These are phyloP conservation scores for Cornus florida DNA, from an alignment of 148 eudicot species.

Conservation along the genomic window DNA sequence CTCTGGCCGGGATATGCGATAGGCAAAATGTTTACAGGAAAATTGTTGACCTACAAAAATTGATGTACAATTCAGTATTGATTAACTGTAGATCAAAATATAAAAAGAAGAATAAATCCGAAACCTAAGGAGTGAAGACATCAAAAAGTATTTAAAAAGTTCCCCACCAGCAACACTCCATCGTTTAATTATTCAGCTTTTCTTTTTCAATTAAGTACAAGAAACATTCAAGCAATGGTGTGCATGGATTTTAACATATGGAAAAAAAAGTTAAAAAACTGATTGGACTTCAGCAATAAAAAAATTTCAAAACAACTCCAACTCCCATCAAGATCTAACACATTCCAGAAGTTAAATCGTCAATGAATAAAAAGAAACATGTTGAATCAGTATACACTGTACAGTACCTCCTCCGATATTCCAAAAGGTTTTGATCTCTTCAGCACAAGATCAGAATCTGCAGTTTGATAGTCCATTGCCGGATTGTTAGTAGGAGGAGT, in stretches of 20 bases:
- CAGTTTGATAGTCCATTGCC: conserved; percentile 51
- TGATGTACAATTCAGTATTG: not conserved
- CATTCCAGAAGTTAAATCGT: conserved; percentile 1
- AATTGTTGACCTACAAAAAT: conserved; percentile 38
- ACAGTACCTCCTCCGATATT: conserved; percentile 49
- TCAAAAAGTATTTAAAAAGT: not conserved
- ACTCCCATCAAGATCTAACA: not conserved
- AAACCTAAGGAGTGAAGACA: not conserved
- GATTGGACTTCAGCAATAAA: not conserved
- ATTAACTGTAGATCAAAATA: not conserved
- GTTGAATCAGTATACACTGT: not conserved
- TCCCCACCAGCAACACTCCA: not conserved
- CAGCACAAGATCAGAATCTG: conserved; percentile 53
- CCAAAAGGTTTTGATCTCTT: conserved; percentile 63
- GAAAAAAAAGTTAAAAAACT: not conserved
- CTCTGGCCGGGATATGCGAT: conserved; percentile 40
- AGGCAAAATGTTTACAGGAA: conserved; percentile 41
- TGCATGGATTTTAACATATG: too few relatives aligned
- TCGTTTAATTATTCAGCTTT: too few relatives aligned
- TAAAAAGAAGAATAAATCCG: not conserved
- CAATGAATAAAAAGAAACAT: not conserved
- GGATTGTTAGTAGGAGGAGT: conserved; percentile 45
- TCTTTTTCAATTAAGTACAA: too few relatives aligned
- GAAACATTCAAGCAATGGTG: too few relatives aligned
- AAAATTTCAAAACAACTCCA: not conserved